Evolutionary conservation across 2,329 filamentous ascomycete species (phyloP).

Genomic region (Fusarium sp.): DNA sequence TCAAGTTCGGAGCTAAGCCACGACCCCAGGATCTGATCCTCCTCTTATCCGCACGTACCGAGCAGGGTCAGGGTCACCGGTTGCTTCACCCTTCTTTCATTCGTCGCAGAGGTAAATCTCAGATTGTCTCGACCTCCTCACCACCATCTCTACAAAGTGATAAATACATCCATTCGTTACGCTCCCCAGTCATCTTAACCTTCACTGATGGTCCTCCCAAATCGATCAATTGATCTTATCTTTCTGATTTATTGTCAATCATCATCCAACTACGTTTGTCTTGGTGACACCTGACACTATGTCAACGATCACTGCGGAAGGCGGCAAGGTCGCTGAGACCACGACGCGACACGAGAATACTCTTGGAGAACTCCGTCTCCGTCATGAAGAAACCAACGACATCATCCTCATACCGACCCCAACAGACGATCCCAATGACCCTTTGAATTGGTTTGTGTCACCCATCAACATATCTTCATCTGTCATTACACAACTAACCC

Average conservation of each 20-base stretch:
- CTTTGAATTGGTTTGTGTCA: conserved; percentile 54
- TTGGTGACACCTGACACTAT: neutral
- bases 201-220: neutral
- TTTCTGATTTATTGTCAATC: neutral
- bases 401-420: conserved; percentile 63
- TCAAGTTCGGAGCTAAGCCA: neutral
- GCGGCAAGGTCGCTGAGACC: neutral
- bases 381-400: conserved; percentile 49
- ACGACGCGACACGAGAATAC: conserved; percentile 10
- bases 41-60: neutral
- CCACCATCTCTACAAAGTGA: neutral
- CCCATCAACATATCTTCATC: neutral
- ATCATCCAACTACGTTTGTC: neutral
- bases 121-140: neutral
- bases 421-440: conserved; percentile 60
- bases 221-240: neutral
- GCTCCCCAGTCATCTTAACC: neutral
- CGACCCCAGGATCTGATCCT: conserved; percentile 1
- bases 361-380: conserved; percentile 27
- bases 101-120: neutral
- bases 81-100: neutral
- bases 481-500: neutral
- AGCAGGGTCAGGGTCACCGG: conserved; percentile 1
- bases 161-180: conserved; percentile 3
- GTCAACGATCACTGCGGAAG: neutral